Percentiles rank a stretch among this genome's conserved stretches.
Evolutionary conservation across 2,329 filamentous ascomycete genomes (phyloP).

Genomic region (Fusarium nematophilum): DNA sequence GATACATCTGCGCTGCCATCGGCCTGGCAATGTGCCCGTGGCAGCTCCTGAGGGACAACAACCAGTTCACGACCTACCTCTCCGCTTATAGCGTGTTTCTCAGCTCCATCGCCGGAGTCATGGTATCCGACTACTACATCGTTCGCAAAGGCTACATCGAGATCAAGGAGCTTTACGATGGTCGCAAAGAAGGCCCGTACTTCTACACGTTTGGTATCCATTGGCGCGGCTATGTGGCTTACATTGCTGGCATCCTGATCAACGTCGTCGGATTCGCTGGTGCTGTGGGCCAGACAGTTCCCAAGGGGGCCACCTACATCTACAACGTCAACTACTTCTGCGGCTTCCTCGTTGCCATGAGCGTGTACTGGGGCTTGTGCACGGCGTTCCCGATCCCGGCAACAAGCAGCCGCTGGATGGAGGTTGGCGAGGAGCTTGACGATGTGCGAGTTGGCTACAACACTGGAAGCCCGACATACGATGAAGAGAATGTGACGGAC

Average conservation of each 20-base stretch:
- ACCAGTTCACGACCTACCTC: constrained; percentile 91
- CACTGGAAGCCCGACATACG: constrained; percentile 51
- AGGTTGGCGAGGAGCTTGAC: constrained; percentile 74
- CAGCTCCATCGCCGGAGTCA: constrained; percentile 93
- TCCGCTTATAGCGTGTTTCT: constrained; percentile 94
- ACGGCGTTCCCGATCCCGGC: constrained; percentile 78
- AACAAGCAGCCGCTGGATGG: constrained; percentile 80
- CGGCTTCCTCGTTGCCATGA: constrained; percentile 78
- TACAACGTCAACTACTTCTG: constrained; percentile 93
- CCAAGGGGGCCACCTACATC: constrained; percentile 82
- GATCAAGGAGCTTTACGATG: constrained; percentile 82
- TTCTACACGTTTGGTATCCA: constrained; percentile 80
- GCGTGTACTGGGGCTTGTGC: constrained; percentile 77
- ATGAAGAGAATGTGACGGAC: constrained; percentile 49
- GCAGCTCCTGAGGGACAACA: constrained; percentile 78
- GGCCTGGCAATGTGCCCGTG: constrained; percentile 90
- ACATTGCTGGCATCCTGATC: constrained; percentile 84
- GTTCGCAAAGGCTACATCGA: constrained; percentile 86
- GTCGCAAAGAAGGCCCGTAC: constrained; percentile 74
- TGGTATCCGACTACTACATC: constrained; percentile 87
- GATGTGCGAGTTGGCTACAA: constrained; percentile 63
- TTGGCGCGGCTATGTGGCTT: constrained; percentile 86
- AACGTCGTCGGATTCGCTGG: constrained; percentile 94
- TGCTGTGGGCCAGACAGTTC: constrained; percentile 77
- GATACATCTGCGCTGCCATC: constrained; percentile 83